Base-by-base conservation (phyloP, 441 rosid species). In the Populus hybrid region DNA sequence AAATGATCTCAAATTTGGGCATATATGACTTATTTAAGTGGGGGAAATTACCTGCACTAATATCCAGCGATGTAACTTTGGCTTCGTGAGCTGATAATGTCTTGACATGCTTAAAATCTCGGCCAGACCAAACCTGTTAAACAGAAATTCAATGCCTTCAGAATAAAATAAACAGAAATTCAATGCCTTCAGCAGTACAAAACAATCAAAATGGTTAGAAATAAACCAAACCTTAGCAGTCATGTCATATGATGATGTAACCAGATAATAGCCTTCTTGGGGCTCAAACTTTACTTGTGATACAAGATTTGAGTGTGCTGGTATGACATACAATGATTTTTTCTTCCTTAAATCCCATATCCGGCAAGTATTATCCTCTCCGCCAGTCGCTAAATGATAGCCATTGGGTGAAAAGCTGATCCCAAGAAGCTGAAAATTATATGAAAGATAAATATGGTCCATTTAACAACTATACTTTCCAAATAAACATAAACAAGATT, bases 331-430 rank as follows among this genome's bases (percentile, higher is more conserved):
- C 64, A 95, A 69, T 11, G 97, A 86, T 79, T 82, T 94, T 75
- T 89, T 91, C 94, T 92, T 92, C 87, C 98, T 89, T 68, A 95
- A 85, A 84, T 95, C 99, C 98, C 97, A 95, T 79, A 95, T 89
- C 42, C 97, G 88, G 74, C 99, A 95, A 28, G 93, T 92, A 77
- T 94, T 95, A 78, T 95, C 99, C 80, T 92, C 97, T 42, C 98
- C 94, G 59, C 98, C 97, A 24, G 97, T 92, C 16, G 98, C 97
- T 79, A 92, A 83, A 87, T 92, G 99, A 84, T 92, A 91, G 26
- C 99, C 98, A 85, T 92, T 94, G 36, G 98, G 97, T 76, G 99
- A 94, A 83, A 96, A 96, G 82, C 86, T 89, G 79, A 90, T 86
- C 28, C 97, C 88, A 67, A 90, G 91, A 80, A 94, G 87, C 99